Evolutionary conservation across 768 basidiomycete species (phyloP), one percentile per base, ranked within the genome.

Genomic region (Russula earlei): DNA sequence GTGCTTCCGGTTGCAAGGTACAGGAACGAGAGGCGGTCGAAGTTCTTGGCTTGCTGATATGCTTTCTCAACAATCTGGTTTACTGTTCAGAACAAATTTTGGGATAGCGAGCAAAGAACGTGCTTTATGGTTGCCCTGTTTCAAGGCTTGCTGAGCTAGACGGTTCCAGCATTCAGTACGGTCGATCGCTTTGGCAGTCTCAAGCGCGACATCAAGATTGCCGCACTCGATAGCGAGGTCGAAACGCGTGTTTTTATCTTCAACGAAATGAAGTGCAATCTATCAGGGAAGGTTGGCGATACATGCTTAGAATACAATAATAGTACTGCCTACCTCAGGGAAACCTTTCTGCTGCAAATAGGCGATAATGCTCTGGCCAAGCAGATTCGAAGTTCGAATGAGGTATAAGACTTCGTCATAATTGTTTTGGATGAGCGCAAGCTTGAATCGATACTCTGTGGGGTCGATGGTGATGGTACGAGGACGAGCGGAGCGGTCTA

Each of bases 341-440:
- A 94, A 98, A 2, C 93, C 95, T 68, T 98, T 99, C 75, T 97
- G 91, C 64, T 98, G 96, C 58, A 99, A 69, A 68, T 98, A 99
- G 4, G 85, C 89, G 56, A 99, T 98, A 66, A 99, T 97, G 66
- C 92, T 93, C 72, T 98, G 96, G 6, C 96, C 96, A 58, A 99
- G 82, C 20, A 99, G 78, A 66, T 91, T 97, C 34, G 88, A 91
- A 3, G 89, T 97, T 57, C 86, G 81, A 70, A 98, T 98, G 71
- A 99, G 96, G 66, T 96, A 87, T 46, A 99, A 68, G 75, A 98
- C 95, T 65, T 99, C 96, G 65, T 98, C 94, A 63, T 96, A 85
- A 67, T 98, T 97, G 68, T 95, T 90, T 58, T 85, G 84, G 46
- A 96, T 79, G 43, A 99, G 75, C 1, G 96, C 93, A 36, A 99